Conservation (phyloP, 768 basidiomycete genomes). For the Lactifluus rugatus region DNA sequence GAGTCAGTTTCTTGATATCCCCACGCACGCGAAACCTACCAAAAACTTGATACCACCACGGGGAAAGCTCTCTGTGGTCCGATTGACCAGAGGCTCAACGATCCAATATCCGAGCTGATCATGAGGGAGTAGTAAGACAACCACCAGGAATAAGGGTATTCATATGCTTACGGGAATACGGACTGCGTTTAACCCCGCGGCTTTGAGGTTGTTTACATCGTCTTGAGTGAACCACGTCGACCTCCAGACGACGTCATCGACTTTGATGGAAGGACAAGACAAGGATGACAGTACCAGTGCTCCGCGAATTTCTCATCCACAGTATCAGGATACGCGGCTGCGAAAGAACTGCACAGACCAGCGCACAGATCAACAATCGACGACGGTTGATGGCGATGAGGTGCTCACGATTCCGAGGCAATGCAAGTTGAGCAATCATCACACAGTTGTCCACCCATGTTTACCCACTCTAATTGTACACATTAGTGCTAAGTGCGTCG, state of each 20-base stretch:
- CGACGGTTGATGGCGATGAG: constrained; percentile 41
- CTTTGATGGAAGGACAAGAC: not conserved
- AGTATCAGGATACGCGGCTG: constrained; percentile 45
- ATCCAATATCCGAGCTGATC: constrained; percentile 87
- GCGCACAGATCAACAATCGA: not conserved
- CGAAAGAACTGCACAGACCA: constrained; percentile 39
- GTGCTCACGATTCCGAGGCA: constrained; percentile 54
- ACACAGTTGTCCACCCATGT: constrained; percentile 65
- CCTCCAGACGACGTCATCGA: constrained; percentile 28
- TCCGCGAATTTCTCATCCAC: constrained; percentile 45
- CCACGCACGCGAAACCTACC: constrained; percentile 27
- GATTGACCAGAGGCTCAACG: constrained; percentile 59
- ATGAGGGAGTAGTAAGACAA: not conserved
- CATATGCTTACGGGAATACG: constrained; percentile 52
- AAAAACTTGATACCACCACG: constrained; percentile 59
- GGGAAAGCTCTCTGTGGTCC: constrained; percentile 51
- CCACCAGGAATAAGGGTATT: not conserved
- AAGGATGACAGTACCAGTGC: constrained; percentile 43
- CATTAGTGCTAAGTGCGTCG: not conserved
- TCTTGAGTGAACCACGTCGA: constrained; percentile 60
- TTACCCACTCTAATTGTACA: constrained; percentile 44
- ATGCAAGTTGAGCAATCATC: constrained; percentile 54
- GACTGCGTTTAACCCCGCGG: constrained; percentile 61
- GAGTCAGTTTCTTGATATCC: not conserved
- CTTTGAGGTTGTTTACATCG: constrained; percentile 46